Conservation (phyloP, 1,284 basidiomycete species). For the Rhodotorula sp. region DNA sequence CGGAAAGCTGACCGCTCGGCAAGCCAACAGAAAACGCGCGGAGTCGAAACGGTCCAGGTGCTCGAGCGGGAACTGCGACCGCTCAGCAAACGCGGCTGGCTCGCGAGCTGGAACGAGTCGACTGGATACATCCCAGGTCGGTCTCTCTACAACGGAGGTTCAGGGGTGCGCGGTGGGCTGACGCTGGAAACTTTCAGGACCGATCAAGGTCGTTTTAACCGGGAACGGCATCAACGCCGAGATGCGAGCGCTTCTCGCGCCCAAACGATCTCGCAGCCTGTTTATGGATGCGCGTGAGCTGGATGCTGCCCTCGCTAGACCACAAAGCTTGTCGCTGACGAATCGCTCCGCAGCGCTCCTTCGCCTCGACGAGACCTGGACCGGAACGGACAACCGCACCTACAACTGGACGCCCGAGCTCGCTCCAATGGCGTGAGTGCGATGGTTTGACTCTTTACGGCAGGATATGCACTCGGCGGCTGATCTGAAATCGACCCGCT, state of each 20-base stretch:
- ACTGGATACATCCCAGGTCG: slow-evolving; percentile 19
- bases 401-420: slow-evolving; percentile 42
- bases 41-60: slow-evolving; percentile 34
- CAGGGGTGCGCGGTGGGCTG: no score
- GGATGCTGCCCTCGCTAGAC: no score
- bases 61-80: slow-evolving; percentile 39
- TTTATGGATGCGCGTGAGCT: slow-evolving; percentile 42
- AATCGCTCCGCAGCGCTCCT: slow-evolving; percentile 31
- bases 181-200: no score
- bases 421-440: slow-evolving; percentile 36
- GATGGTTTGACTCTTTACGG: no score
- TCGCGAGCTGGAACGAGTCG: slow-evolving; percentile 34
- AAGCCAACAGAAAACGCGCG: slow-evolving; percentile 44
- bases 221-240: slow-evolving; percentile 42
- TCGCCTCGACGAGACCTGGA: slow-evolving; percentile 25
- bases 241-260: slow-evolving; percentile 32
- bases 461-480: neutral
- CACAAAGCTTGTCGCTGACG: neutral
- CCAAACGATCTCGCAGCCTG: slow-evolving; percentile 26
- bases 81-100: slow-evolving; percentile 36
- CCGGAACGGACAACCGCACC: slow-evolving; percentile 17
- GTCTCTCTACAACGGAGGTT: no score
- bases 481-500: neutral
- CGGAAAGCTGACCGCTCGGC: neutral
- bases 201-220: slow-evolving; percentile 42